These are phyloP conservation scores for Daldinia decipiens DNA, from an alignment of 495 filamentous ascomycete species.

Conservation along the genomic window DNA sequence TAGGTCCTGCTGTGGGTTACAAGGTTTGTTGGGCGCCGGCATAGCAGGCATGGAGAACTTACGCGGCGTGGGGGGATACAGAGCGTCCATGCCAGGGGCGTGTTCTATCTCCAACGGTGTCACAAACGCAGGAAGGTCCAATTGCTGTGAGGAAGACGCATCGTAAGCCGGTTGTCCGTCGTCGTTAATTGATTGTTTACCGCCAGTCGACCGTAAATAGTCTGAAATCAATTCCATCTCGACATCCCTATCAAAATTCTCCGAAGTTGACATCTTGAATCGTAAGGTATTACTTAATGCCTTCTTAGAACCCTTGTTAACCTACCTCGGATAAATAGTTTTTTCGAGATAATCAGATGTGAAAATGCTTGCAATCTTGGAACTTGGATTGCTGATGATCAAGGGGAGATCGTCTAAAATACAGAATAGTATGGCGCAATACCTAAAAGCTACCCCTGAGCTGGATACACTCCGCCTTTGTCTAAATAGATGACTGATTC, in stretches of 20 bases:
- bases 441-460: neutral
- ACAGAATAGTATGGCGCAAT: neutral
- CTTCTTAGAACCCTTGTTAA: neutral
- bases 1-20: neutral
- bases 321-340: neutral
- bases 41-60: neutral
- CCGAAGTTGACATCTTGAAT: neutral
- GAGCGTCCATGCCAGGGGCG: neutral
- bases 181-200: neutral
- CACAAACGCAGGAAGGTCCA: neutral
- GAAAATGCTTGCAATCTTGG: neutral
- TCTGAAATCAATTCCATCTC: neutral
- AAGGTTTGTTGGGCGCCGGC: neutral
- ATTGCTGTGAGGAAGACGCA: neutral
- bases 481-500: neutral
- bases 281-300: neutral
- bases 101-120: neutral
- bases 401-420: neutral
- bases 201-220: neutral
- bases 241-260: neutral
- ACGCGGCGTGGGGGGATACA: neutral
- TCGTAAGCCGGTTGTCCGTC: neutral
- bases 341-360: neutral
- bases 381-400: neutral
- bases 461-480: neutral